Evolutionary conservation across 345 rosid species (phyloP).

Genomic region (Salix purpurea): DNA sequence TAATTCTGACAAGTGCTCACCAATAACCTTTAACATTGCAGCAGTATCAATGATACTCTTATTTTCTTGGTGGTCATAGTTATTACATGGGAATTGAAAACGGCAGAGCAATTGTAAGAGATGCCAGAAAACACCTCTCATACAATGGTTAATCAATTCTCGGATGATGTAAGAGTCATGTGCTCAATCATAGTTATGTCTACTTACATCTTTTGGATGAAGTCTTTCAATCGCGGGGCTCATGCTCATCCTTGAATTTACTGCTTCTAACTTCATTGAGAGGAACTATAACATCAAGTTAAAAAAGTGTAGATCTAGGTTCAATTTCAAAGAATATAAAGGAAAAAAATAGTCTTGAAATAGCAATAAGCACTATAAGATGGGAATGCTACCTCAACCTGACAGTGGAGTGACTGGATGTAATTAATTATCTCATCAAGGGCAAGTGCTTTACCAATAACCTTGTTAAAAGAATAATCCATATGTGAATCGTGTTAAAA

Average conservation of each 20-base stretch:
- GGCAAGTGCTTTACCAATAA: conserved; percentile 84
- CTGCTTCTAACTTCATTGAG: conserved; percentile 31
- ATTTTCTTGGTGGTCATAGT: not conserved
- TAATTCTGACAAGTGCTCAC: not conserved
- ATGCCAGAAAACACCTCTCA: not conserved
- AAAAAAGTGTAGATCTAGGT: not conserved
- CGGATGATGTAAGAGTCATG: not conserved
- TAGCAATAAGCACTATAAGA: not conserved
- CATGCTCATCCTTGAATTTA: conserved; percentile 21
- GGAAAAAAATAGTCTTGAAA: not conserved
- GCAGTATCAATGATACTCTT: not conserved
- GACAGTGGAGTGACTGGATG: conserved; percentile 74
- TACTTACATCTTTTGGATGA: conserved; percentile 26
- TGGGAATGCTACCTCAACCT: conserved; percentile 62
- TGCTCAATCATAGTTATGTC: not conserved
- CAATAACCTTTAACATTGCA: not conserved
- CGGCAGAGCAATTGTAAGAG: not conserved
- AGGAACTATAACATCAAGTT: conserved; percentile 23
- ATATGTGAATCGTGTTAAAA: not conserved
- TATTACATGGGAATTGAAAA: not conserved
- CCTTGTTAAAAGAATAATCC: conserved; percentile 32
- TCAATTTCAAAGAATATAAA: conserved; percentile 5
- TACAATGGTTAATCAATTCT: not conserved
- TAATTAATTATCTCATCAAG: conserved; percentile 91
- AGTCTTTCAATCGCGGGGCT: conserved; percentile 14